Conservation (phyloP, 441 rosid species). For the Populus hybrid region DNA sequence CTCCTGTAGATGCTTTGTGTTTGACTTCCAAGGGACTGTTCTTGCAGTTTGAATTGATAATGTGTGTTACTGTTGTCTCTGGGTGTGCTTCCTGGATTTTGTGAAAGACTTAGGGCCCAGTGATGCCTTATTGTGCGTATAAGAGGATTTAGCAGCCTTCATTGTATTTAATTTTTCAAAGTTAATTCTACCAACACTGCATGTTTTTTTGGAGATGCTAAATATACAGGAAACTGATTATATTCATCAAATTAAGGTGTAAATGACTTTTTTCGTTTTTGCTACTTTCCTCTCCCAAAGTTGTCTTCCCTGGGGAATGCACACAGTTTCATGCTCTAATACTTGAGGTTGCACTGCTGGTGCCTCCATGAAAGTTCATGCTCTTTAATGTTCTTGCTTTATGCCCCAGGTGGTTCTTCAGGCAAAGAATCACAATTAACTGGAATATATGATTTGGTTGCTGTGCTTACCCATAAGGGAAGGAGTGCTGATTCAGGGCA, state of each 20-base stretch:
- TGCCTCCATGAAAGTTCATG: background rate
- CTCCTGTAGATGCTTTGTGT: background rate
- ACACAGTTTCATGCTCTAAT: background rate
- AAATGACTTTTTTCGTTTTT: background rate
- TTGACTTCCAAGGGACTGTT: background rate
- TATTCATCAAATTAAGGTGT: background rate
- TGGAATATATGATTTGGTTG: slow-evolving; percentile 78
- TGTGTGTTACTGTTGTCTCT: background rate
- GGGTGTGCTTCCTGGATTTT: background rate
- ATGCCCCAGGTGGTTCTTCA: slow-evolving; percentile 38
- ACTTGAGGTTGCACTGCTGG: background rate
- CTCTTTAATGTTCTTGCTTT: background rate
- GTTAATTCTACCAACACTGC: background rate
- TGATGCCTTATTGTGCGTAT: background rate
- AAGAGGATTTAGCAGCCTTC: background rate
- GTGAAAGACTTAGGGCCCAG: background rate
- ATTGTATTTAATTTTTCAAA: background rate
- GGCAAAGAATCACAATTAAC: slow-evolving; percentile 48
- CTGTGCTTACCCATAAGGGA: slow-evolving; percentile 89
- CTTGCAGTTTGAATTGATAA: background rate
- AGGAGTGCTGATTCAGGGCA: slow-evolving; percentile 93
- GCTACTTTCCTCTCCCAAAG: background rate
- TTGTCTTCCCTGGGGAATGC: background rate
- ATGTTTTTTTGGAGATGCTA: background rate
- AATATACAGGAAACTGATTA: background rate